Conservation (phyloP, 805 yeast genomes). For the Candida sanyiensis region DNA sequence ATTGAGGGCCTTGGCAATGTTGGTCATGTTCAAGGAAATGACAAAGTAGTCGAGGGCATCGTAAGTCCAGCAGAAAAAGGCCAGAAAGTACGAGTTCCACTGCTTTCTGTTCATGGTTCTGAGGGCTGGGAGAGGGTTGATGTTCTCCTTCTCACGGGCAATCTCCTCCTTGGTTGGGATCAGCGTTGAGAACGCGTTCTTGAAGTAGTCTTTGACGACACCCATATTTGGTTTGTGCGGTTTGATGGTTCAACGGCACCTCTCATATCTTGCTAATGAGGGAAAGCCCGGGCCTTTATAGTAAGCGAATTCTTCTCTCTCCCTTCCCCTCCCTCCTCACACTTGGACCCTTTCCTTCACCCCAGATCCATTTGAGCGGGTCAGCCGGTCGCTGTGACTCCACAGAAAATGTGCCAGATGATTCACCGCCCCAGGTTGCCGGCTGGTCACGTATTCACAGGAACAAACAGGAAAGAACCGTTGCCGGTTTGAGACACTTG, state of each 20-base stretch:
- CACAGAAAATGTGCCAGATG: too few species aligned
- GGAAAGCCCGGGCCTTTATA: background rate
- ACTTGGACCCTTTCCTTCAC: background rate
- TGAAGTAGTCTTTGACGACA: slow-evolving; percentile 13
- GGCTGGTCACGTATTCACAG: background rate
- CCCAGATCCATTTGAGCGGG: background rate
- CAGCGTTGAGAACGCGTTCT: slow-evolving; percentile 45
- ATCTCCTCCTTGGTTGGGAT: slow-evolving; percentile 40
- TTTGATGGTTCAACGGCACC: background rate
- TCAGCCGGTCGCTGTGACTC: slow-evolving; percentile 1
- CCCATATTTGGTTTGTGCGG: background rate
- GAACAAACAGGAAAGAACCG: background rate
- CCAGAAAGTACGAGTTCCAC: slow-evolving; percentile 51
- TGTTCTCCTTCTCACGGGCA: slow-evolving; percentile 31
- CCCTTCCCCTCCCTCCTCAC: too few species aligned
- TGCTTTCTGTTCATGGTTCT: slow-evolving; percentile 40
- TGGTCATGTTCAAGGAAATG: slow-evolving; percentile 45
- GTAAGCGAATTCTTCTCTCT: too few species aligned
- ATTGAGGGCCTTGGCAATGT: slow-evolving; percentile 41
- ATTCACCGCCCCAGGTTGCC: too few species aligned
- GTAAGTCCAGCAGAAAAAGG: slow-evolving; percentile 57
- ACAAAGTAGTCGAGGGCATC: slow-evolving; percentile 62
- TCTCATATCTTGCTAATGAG: too few species aligned
- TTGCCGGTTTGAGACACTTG: background rate
- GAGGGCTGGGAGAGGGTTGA: slow-evolving; percentile 63